Percentiles rank a stretch among this genome's conserved stretches.
Conservation (phyloP, 495 filamentous ascomycete genomes). For the Penicillium crystallinum region DNA sequence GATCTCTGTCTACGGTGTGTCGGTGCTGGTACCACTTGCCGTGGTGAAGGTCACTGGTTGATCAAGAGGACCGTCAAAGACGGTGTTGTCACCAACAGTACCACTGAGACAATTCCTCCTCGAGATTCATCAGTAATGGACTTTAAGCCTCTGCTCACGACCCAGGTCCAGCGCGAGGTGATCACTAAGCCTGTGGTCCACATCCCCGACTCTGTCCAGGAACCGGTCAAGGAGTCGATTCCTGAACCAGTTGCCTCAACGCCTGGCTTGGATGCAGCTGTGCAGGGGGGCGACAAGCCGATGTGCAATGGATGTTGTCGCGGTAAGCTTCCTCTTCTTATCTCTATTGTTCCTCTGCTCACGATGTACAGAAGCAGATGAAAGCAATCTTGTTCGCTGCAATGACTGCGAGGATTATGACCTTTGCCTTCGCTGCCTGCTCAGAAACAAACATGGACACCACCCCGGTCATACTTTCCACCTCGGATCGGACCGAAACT, state of each 20-base stretch:
- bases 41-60: conserved; percentile 77
- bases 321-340: conserved; percentile 45
- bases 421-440: conserved; percentile 78
- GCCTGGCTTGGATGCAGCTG: conserved; percentile 1
- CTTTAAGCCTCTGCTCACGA: conserved; percentile 14
- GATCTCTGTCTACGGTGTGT: conserved; percentile 86
- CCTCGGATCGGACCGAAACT: conserved; percentile 32
- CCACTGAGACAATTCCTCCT: conserved; percentile 69
- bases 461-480: conserved; percentile 82
- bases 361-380: conserved; percentile 55
- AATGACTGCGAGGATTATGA: conserved; percentile 83
- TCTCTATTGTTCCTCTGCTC: not conserved
- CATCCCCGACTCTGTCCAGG: conserved; percentile 11
- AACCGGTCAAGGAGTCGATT: conserved; percentile 13
- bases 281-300: conserved; percentile 48
- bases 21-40: conserved; percentile 67
- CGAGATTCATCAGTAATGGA: conserved; percentile 28
- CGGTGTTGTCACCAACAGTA: conserved; percentile 77
- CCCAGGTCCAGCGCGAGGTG: conserved; percentile 4
- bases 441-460: conserved; percentile 77
- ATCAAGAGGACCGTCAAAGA: conserved; percentile 81
- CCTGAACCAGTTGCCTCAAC: conserved; percentile 6
- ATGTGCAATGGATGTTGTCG: conserved; percentile 91
- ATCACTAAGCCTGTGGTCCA: conserved; percentile 17
- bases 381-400: conserved; percentile 80